Evolutionary conservation across 371 early-diverging fungal genomes (phyloP).

Genomic region (Mucor velutinosus): DNA sequence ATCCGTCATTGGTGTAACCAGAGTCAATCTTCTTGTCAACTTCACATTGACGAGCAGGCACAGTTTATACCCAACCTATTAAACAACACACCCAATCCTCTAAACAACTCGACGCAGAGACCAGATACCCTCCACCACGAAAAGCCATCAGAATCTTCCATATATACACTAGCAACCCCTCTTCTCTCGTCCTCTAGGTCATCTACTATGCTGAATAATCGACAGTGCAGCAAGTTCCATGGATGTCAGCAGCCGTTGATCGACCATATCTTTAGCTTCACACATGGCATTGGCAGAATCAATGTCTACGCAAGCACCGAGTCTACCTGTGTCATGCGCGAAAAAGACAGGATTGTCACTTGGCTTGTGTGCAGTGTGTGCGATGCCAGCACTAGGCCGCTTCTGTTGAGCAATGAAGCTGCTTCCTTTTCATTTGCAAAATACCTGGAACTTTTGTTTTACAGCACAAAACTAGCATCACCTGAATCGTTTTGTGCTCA

Average conservation of each 20-base stretch:
- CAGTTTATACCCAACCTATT: conserved; percentile 14
- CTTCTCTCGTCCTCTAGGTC: not conserved
- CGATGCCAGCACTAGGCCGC: conserved; percentile 35
- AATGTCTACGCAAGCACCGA: conserved; percentile 35
- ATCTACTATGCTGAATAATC: not conserved
- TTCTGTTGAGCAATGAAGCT: conserved; percentile 40
- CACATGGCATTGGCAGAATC: conserved; percentile 58
- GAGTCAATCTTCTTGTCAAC: conserved; percentile 11
- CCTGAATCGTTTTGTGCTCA: conserved; percentile 46
- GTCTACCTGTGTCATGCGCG: conserved; percentile 10
- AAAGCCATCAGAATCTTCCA: conserved; percentile 7
- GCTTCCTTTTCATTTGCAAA: conserved; percentile 64
- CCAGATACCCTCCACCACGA: not conserved
- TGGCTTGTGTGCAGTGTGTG: conserved; percentile 59
- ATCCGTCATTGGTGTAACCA: conserved; percentile 41
- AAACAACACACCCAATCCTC: not conserved
- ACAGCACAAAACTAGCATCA: conserved; percentile 48
- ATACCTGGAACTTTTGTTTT: conserved; percentile 64
- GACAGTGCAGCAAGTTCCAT: conserved; percentile 18
- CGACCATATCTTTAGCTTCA: conserved; percentile 57
- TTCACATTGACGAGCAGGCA: conserved; percentile 14
- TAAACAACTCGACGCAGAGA: not conserved
- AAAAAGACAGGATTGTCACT: conserved; percentile 24
- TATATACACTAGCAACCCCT: not conserved
- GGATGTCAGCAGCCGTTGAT: conserved; percentile 52